These are phyloP conservation scores for Murraya koenigii DNA, from an alignment of 345 rosid species.

Conservation along the genomic window DNA sequence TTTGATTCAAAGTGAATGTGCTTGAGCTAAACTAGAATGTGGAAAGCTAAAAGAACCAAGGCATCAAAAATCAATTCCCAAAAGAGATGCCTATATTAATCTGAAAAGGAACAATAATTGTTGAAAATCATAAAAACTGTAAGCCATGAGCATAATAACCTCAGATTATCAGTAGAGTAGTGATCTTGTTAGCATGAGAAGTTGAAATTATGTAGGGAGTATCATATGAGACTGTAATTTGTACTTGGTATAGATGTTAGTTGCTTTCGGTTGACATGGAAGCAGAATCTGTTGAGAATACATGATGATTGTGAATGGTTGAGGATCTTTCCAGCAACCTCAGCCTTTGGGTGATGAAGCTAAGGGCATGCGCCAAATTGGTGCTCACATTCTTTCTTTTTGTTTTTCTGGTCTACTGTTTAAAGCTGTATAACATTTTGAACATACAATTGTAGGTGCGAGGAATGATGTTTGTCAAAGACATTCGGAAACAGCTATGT, in stretches of 20 bases:
- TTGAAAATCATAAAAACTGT: neutral
- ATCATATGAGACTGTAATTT: neutral
- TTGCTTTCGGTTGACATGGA: neutral
- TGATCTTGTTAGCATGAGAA: neutral
- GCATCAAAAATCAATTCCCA: neutral
- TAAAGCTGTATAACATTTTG: constrained; percentile 3
- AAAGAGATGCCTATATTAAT: neutral
- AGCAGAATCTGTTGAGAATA: neutral
- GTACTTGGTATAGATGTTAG: neutral
- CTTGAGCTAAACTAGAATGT: neutral
- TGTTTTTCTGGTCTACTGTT: neutral
- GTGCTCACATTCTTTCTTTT: neutral
- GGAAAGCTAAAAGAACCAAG: neutral
- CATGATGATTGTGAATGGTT: neutral
- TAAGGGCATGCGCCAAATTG: neutral
- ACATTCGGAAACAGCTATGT: constrained; percentile 77
- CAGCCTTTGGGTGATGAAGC: neutral
- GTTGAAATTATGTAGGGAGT: neutral
- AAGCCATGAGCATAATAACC: neutral
- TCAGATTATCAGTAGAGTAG: neutral
- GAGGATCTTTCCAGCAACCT: neutral
- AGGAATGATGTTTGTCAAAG: constrained; percentile 92
- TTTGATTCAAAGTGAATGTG: neutral
- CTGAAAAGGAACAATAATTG: neutral
- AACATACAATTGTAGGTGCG: constrained; percentile 53